Conservation (phyloP, 225 moss, liverwort and hornwort genomes). For the Pseudoscleropodium purum region DNA sequence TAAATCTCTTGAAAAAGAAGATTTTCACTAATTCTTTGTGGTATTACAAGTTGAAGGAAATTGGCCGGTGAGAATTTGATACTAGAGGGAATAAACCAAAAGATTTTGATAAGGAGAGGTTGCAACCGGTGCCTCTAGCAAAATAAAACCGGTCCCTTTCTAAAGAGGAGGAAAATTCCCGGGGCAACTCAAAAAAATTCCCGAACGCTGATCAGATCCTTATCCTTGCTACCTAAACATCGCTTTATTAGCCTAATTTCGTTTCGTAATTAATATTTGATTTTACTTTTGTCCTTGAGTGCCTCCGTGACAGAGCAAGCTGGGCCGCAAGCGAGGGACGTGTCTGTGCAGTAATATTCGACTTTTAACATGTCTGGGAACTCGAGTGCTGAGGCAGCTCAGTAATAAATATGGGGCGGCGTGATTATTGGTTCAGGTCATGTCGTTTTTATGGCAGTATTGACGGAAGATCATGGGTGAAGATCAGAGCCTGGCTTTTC, state of each 20-base stretch:
- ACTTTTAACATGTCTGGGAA: background rate
- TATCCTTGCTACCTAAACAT: background rate
- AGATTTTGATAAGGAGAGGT: no score
- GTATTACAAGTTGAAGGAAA: no score
- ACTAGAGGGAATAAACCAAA: no score
- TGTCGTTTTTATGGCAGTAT: background rate
- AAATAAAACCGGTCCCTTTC: no score
- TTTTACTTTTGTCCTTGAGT: background rate
- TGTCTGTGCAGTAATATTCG: background rate
- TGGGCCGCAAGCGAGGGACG: background rate
- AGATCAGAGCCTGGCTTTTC: background rate
- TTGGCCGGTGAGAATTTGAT: no score
- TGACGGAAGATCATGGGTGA: slow-evolving; percentile 7
- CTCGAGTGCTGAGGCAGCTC: background rate
- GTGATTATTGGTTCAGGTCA: background rate
- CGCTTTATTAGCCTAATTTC: background rate
- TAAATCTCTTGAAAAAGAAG: no score
- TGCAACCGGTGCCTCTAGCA: no score
- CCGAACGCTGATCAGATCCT: no score
- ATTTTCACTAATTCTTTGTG: no score
- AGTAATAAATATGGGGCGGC: background rate
- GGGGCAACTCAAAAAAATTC: no score
- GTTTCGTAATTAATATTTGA: background rate
- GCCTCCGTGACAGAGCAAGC: no score
- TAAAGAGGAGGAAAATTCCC: no score